phyloP scores from a whole-genome alignment of 768 basidiomycete species.

The Mycena floridula region DNA sequence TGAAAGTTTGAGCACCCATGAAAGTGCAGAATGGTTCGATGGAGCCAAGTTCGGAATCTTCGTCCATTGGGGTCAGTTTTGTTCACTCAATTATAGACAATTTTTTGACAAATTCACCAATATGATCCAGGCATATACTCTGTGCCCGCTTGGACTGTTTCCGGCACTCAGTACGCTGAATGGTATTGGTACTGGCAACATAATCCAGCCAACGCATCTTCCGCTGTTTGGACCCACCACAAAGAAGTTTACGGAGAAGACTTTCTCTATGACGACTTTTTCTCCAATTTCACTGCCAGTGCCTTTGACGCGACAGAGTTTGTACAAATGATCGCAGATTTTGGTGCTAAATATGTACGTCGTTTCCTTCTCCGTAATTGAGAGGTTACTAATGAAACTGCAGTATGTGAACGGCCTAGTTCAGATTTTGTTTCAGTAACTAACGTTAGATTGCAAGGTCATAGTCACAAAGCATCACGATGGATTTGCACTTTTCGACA shows the following conservation, averaged over 20 bases:
- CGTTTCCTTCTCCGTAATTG: neutral
- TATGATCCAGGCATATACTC: slow-evolving; percentile 19
- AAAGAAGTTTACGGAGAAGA: slow-evolving; percentile 15
- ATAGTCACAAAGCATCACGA: slow-evolving; percentile 38
- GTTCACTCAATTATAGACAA: no score
- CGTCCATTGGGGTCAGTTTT: slow-evolving; percentile 26
- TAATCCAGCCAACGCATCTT: slow-evolving; percentile 7
- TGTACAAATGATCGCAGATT: slow-evolving; percentile 5
- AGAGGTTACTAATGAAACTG: no score
- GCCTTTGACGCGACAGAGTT: slow-evolving; percentile 21
- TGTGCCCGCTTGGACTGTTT: slow-evolving; percentile 25
- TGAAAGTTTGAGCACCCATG: slow-evolving; percentile 5
- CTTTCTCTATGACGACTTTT: slow-evolving; percentile 42
- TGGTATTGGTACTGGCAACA: slow-evolving; percentile 10
- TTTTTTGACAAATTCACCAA: neutral
- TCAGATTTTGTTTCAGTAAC: no score
- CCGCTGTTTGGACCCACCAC: slow-evolving; percentile 12
- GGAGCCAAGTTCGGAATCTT: slow-evolving; percentile 7
- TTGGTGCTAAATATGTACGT: slow-evolving; percentile 3
- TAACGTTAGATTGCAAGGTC: no score
- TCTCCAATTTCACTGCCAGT: slow-evolving; percentile 35
- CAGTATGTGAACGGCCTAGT: no score
- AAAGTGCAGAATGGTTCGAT: slow-evolving; percentile 9
- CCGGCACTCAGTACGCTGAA: slow-evolving; percentile 7
- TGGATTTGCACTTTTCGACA: slow-evolving; percentile 40